Evolutionary conservation across 768 basidiomycete species (phyloP).

Genomic region (Boletus rex-veris): DNA sequence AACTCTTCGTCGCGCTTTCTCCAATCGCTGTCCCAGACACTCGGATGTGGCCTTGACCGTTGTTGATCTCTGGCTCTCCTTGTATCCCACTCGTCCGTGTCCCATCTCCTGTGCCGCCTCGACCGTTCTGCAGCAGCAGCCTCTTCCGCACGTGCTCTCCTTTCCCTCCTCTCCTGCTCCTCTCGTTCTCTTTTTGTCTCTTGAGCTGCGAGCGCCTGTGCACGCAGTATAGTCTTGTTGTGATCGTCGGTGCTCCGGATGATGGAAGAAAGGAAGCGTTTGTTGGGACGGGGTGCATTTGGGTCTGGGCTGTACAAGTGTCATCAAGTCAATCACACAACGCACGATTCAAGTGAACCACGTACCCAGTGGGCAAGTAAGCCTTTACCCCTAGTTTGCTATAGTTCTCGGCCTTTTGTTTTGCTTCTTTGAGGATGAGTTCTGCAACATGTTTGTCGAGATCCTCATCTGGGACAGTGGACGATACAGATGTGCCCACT

Average conservation of each 20-base stretch:
- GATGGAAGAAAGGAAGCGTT: constrained; percentile 78
- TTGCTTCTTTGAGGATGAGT: constrained; percentile 88
- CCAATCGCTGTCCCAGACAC: constrained; percentile 41
- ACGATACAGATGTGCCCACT: constrained; percentile 62
- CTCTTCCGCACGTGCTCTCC: constrained; percentile 69
- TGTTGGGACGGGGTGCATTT: constrained; percentile 76
- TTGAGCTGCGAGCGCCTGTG: constrained; percentile 69
- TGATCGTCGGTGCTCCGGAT: constrained; percentile 95
- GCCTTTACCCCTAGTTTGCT: constrained; percentile 73
- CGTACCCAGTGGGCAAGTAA: constrained; percentile 58
- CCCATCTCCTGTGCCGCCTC: constrained; percentile 36
- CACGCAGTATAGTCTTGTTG: constrained; percentile 77
- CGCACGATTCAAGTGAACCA: constrained; percentile 24
- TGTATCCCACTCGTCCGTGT: constrained; percentile 32
- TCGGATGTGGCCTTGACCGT: constrained; percentile 41
- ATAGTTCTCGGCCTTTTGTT: constrained; percentile 83
- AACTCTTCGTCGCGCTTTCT: constrained; percentile 40
- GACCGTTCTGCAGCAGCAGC: constrained; percentile 65
- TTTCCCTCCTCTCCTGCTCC: constrained; percentile 61
- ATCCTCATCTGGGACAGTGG: constrained; percentile 70
- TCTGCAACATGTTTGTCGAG: constrained; percentile 91
- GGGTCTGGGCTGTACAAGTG: constrained; percentile 50
- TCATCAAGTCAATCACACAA: neutral
- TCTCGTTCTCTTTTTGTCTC: constrained; percentile 66
- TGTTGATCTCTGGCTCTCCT: constrained; percentile 43